Conservation (phyloP, 2,329 filamentous ascomycete species). For the Fusarium nelsonii region DNA sequence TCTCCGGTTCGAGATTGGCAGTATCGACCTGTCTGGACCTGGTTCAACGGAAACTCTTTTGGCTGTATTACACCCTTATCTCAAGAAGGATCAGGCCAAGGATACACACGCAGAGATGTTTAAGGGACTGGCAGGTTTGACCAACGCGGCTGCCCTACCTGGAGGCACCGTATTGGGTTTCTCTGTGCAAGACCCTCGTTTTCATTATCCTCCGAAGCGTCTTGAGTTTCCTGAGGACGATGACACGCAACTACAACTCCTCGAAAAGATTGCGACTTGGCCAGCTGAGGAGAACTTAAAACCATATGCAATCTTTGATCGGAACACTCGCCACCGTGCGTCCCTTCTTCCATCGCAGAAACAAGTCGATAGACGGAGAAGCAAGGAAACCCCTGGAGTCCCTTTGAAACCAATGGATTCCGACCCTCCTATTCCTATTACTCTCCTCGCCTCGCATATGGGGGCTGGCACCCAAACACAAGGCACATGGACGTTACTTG, state of each 20-base stretch:
- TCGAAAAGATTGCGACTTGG: slow-evolving; percentile 75
- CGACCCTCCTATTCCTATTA: slow-evolving; percentile 83
- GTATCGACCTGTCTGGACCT: slow-evolving; percentile 71
- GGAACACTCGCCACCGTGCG: slow-evolving; percentile 73
- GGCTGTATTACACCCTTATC: slow-evolving; percentile 71
- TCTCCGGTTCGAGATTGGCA: slow-evolving; percentile 74
- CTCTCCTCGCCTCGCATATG: slow-evolving; percentile 73
- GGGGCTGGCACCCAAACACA: slow-evolving; percentile 63
- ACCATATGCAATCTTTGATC: slow-evolving; percentile 73
- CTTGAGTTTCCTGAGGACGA: slow-evolving; percentile 58
- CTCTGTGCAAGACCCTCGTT: slow-evolving; percentile 80
- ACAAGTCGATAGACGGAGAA: slow-evolving; percentile 81
- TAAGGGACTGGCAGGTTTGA: slow-evolving; percentile 66
- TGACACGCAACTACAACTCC: slow-evolving; percentile 57
- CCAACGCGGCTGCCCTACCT: slow-evolving; percentile 78
- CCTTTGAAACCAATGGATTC: slow-evolving; percentile 66
- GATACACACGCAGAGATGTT: slow-evolving; percentile 63
- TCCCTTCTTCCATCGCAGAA: slow-evolving; percentile 80
- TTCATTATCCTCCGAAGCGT: slow-evolving; percentile 78
- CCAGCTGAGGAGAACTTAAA: slow-evolving; percentile 67
- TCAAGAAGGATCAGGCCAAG: slow-evolving; percentile 48
- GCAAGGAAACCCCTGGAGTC: slow-evolving; percentile 71
- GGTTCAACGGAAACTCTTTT: slow-evolving; percentile 83
- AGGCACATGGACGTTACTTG: slow-evolving; percentile 83
- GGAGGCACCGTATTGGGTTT: slow-evolving; percentile 78